These are phyloP conservation scores for Coemansia sp. DNA, from an alignment of 192 early-diverging fungal species.

Conservation along the genomic window DNA sequence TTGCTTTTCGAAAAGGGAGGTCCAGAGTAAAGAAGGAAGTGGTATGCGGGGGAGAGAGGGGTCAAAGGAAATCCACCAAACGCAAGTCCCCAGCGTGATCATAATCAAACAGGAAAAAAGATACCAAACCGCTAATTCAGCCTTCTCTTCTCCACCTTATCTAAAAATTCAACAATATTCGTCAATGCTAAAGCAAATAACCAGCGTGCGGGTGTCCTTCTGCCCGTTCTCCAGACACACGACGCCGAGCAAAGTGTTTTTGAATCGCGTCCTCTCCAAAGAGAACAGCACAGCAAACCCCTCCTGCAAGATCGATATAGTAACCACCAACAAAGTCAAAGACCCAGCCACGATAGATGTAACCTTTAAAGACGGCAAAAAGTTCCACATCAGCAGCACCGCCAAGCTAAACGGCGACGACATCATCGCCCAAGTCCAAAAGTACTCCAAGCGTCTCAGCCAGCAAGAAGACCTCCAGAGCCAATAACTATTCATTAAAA, in stretches of 20 bases:
- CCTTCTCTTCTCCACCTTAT: too few species aligned
- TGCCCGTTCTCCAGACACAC: constrained; percentile 40
- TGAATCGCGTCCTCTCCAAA: constrained; percentile 44
- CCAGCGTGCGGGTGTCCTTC: constrained; percentile 42
- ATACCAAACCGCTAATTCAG: too few species aligned
- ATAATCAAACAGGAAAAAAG: too few species aligned
- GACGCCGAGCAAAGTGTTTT: constrained; percentile 47
- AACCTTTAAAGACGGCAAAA: constrained; percentile 48
- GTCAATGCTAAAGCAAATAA: constrained; percentile 50
- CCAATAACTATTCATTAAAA: constrained; percentile 13
- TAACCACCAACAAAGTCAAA: constrained; percentile 20
- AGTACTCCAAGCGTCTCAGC: constrained; percentile 44
- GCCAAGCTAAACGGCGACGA: constrained; percentile 37
- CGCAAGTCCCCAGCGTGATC: background rate
- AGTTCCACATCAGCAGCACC: constrained; percentile 27
- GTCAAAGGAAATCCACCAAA: background rate
- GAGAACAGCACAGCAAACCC: constrained; percentile 45
- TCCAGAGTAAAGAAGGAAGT: background rate
- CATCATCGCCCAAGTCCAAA: constrained; percentile 34
- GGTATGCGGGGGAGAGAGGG: background rate
- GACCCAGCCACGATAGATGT: constrained; percentile 42
- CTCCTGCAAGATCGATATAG: constrained; percentile 44
- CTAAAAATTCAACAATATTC: background rate
- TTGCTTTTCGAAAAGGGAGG: background rate
- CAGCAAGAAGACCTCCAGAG: constrained; percentile 51